phyloP scores from a whole-genome alignment of 179 eudicot species.

The Sideroxylon spinosum region DNA sequence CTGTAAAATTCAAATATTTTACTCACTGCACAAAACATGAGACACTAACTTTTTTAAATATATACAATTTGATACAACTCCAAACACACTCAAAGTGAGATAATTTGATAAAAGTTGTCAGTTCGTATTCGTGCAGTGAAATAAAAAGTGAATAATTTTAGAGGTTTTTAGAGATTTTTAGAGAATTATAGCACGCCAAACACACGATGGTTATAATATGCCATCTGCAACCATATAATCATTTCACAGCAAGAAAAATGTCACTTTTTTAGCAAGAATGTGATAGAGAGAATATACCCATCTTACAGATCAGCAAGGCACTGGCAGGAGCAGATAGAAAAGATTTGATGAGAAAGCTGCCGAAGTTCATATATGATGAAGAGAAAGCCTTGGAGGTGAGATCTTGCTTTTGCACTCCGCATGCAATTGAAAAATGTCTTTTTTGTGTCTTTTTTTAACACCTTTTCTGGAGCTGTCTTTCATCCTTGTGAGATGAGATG shows the following conservation, averaged over 20 bases:
- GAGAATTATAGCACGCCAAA: no score
- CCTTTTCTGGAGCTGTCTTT: not conserved
- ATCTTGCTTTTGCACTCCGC: not conserved
- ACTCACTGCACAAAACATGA: no score
- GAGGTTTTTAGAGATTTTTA: no score
- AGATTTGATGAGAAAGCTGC: conserved; percentile 73
- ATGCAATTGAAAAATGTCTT: not conserved
- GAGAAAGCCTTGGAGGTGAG: conserved; percentile 80
- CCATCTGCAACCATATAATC: not conserved
- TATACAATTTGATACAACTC: no score
- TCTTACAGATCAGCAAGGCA: conserved; percentile 65
- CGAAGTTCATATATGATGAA: conserved; percentile 76
- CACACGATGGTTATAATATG: not conserved
- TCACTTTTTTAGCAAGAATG: not conserved
- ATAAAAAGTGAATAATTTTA: no score
- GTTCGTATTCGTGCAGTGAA: no score
- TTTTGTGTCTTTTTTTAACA: not conserved
- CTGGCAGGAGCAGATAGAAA: conserved; percentile 70
- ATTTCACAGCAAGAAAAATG: not conserved
- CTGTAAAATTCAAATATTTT: no score
- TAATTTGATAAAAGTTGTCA: no score
- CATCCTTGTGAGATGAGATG: not conserved
- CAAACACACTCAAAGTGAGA: no score
- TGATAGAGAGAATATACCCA: not conserved
- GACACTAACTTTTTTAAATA: no score